A percentile compares a stretch with the other conserved stretches of the same genome.
These are phyloP conservation scores for Oryza glumipatula DNA, from an alignment of 176 grass and related monocot genomes.

Conservation along the genomic window DNA sequence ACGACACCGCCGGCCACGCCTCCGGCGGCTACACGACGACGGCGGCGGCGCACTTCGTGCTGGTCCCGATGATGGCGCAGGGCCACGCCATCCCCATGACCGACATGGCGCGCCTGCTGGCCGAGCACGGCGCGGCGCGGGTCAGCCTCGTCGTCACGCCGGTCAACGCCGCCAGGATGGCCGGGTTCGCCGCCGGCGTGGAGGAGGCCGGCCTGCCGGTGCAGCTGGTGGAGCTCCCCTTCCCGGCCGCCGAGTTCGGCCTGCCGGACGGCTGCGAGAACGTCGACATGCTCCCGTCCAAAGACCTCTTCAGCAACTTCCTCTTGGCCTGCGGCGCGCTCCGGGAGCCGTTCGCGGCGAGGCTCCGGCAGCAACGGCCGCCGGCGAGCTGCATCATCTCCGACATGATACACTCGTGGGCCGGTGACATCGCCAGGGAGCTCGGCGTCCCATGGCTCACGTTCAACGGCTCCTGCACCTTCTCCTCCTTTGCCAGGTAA, in stretches of 20 bases:
- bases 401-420: slow-evolving; percentile 56
- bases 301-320: slow-evolving; percentile 39
- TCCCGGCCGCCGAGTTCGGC: slow-evolving; percentile 54
- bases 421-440: slow-evolving; percentile 56
- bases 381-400: slow-evolving; percentile 67
- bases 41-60: slow-evolving; percentile 45
- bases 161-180: slow-evolving; percentile 54
- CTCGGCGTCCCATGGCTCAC: slow-evolving; percentile 52
- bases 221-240: slow-evolving; percentile 49
- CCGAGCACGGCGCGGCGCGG: slow-evolving; percentile 50
- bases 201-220: slow-evolving; percentile 34
- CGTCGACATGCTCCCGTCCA: slow-evolving; percentile 45
- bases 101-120: slow-evolving; percentile 66
- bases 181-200: background rate
- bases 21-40: background rate
- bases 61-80: slow-evolving; percentile 68
- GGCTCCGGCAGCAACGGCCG: slow-evolving; percentile 36
- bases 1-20: background rate
- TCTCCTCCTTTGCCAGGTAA: slow-evolving; percentile 51
- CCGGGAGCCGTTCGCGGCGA: slow-evolving; percentile 36
- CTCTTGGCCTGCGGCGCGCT: slow-evolving; percentile 50
- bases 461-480: slow-evolving; percentile 57
- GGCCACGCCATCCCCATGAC: slow-evolving; percentile 75
- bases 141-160: slow-evolving; percentile 73
- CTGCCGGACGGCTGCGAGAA: slow-evolving; percentile 72